Conservation (phyloP, 179 eudicot species). For the Spinacia oleracea region DNA sequence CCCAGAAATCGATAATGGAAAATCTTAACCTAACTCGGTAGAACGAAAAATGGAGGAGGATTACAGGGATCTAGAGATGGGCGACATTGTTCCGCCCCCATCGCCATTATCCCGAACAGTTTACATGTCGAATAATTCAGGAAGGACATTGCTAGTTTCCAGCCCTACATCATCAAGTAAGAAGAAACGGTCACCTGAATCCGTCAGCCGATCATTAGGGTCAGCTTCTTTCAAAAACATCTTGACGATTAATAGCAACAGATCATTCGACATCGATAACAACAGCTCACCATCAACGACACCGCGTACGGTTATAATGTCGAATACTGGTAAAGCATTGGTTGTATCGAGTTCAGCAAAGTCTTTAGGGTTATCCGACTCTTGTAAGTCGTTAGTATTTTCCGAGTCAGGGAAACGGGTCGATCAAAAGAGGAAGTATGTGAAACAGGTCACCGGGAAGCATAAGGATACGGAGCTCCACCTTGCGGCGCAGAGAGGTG, state of each 20-base stretch:
- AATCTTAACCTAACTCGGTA: neutral
- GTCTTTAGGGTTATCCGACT: slow-evolving; percentile 17
- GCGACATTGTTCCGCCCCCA: neutral
- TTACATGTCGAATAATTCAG: slow-evolving; percentile 3
- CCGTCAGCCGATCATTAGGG: neutral
- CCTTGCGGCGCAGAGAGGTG: slow-evolving; percentile 65
- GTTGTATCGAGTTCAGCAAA: slow-evolving; percentile 26
- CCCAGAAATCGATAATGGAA: neutral
- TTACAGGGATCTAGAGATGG: slow-evolving; percentile 21
- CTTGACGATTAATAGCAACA: neutral
- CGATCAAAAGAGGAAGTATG: slow-evolving; percentile 64
- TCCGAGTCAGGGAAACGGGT: slow-evolving; percentile 38
- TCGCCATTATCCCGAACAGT: neutral
- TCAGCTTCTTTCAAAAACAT: slow-evolving; percentile 16
- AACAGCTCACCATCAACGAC: slow-evolving; percentile 1
- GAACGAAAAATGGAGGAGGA: neutral
- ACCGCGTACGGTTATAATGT: slow-evolving; percentile 18
- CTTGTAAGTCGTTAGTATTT: slow-evolving; percentile 21
- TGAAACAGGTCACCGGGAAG: slow-evolving; percentile 79
- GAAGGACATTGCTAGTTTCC: neutral
- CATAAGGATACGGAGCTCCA: slow-evolving; percentile 83
- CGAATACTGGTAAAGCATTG: slow-evolving; percentile 23
- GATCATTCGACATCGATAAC: slow-evolving; percentile 3
- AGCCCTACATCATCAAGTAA: neutral
- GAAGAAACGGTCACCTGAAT: neutral